phyloP scores from a whole-genome alignment of 2,329 filamentous ascomycete genomes.

The Trichophyton rubrum region DNA sequence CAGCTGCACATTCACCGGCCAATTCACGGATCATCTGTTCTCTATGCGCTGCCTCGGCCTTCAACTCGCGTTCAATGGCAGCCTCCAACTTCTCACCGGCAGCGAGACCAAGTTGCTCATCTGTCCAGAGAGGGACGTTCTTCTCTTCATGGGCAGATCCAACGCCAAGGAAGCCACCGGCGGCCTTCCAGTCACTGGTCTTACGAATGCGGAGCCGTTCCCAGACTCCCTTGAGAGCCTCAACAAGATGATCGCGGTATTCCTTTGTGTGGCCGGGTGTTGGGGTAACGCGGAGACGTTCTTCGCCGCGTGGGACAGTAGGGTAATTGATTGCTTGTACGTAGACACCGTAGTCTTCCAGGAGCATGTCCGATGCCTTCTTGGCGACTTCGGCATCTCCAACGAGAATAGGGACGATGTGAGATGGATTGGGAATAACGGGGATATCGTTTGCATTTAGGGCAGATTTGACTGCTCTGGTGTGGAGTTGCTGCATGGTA shows the following conservation, averaged over 20 bases:
- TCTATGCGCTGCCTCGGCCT: conserved; percentile 11
- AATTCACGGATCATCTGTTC: conserved; percentile 9
- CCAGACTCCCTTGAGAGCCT: conserved; percentile 81
- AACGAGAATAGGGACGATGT: conserved; percentile 88
- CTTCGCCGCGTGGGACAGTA: conserved; percentile 94
- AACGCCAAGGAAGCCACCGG: conserved; percentile 91
- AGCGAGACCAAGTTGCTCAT: conserved; percentile 65
- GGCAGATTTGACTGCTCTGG: conserved; percentile 80
- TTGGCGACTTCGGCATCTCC: conserved; percentile 90
- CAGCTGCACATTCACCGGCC: neutral
- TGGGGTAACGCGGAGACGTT: conserved; percentile 87
- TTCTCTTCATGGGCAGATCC: conserved; percentile 51
- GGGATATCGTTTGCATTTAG: conserved; percentile 72
- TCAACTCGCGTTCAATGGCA: conserved; percentile 36
- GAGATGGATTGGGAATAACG: conserved; percentile 92
- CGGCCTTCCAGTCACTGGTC: conserved; percentile 77
- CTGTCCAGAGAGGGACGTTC: conserved; percentile 74
- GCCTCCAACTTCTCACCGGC: conserved; percentile 49
- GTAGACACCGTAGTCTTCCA: conserved; percentile 85
- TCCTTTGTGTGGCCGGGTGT: conserved; percentile 82
- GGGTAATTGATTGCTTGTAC: conserved; percentile 99
- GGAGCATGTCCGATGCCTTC: conserved; percentile 78
- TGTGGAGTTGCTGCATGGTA: conserved; percentile 88
- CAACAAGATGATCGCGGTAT: conserved; percentile 72
- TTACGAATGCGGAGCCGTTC: conserved; percentile 77